Percentiles rank a stretch among this genome's conserved stretches.
These are phyloP conservation scores for Aphanocladium album DNA, from an alignment of 2,329 filamentous ascomycete species.

Conservation along the genomic window DNA sequence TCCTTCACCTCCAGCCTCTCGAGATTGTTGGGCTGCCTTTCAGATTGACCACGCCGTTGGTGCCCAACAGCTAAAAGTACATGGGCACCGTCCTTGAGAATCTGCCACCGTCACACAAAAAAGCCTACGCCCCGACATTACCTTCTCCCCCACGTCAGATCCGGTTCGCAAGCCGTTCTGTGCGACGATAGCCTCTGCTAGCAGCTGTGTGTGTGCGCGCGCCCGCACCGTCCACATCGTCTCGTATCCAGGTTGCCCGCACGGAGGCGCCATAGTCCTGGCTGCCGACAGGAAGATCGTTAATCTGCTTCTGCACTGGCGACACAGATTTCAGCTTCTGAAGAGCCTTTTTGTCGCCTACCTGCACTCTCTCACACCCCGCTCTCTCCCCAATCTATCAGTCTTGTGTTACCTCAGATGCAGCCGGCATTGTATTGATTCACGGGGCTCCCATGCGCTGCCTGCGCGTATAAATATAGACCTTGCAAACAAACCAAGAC, in stretches of 20 bases:
- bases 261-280: too few relatives aligned
- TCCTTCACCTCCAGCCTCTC: neutral
- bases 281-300: neutral
- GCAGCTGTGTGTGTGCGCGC: neutral
- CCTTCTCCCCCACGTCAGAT: neutral
- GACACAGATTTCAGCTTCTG: neutral
- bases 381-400: neutral
- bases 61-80: too few relatives aligned
- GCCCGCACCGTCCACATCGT: neutral
- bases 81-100: too few relatives aligned
- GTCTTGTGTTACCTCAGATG: conserved; percentile 1
- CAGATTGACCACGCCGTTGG: too few relatives aligned
- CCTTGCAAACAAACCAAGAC: neutral
- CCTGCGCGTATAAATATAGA: neutral
- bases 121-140: neutral
- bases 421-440: neutral
- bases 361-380: too few relatives aligned
- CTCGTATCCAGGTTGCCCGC: too few relatives aligned
- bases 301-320: neutral
- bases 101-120: neutral
- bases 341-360: neutral
- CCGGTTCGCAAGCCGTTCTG: neutral
- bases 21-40: too few relatives aligned
- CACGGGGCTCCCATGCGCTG: neutral
- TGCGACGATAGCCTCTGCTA: neutral